Evolutionary conservation across 208 protist species (phyloP).

Genomic region (Wallacemonas sp.): DNA sequence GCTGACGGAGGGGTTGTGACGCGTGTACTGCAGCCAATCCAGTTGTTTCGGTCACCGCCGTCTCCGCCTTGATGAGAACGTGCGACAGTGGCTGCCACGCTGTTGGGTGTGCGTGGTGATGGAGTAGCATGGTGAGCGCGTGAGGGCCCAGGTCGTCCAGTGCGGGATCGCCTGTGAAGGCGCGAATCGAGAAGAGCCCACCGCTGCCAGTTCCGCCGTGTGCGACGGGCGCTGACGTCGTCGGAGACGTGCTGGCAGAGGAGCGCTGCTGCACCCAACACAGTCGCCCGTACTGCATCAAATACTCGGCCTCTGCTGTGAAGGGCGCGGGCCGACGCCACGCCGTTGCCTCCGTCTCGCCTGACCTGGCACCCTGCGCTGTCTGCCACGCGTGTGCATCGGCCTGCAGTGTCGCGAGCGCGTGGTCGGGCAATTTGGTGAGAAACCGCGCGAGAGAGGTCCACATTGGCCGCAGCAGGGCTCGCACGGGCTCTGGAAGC

Average conservation of each 20-base stretch:
- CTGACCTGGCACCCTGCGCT: neutral
- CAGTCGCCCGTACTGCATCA: conserved; percentile 2
- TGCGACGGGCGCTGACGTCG: too few relatives aligned
- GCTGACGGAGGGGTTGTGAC: too few relatives aligned
- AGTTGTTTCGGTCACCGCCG: neutral
- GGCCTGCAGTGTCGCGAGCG: neutral
- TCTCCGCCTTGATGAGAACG: neutral
- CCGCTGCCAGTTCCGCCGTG: neutral
- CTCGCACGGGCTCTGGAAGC: conserved; percentile 29
- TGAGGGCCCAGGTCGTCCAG: conserved; percentile 4
- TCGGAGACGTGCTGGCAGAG: neutral
- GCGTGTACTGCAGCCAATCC: too few relatives aligned
- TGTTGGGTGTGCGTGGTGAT: conserved; percentile 2
- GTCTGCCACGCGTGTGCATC: neutral
- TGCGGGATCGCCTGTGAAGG: neutral
- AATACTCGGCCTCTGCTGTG: neutral
- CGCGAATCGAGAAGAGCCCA: conserved; percentile 8
- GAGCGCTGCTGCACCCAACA: conserved; percentile 12
- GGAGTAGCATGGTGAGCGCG: conserved; percentile 12
- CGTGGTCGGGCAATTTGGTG: conserved; percentile 15
- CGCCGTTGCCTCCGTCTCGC: neutral
- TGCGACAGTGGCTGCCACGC: neutral
- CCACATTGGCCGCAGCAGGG: conserved; percentile 62
- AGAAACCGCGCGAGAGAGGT: conserved; percentile 47
- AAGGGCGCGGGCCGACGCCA: neutral